These are phyloP conservation scores for Gaeumannomyces tritici DNA, from an alignment of 2,329 filamentous ascomycete species.

Conservation along the genomic window DNA sequence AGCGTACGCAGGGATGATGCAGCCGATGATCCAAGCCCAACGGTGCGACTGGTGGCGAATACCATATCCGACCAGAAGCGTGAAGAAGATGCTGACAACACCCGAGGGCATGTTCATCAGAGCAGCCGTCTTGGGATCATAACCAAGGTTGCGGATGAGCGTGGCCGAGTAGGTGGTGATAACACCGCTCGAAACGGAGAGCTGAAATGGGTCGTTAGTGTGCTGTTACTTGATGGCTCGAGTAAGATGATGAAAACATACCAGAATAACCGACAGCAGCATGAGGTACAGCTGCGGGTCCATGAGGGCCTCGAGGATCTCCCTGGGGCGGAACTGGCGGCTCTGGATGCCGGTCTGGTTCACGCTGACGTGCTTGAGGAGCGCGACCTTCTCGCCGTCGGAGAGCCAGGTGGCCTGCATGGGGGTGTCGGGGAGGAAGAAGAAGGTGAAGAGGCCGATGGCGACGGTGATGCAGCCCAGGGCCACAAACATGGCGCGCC, in stretches of 20 bases:
- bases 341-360: constrained; percentile 25
- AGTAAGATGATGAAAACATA: constrained; percentile 1
- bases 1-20: constrained; percentile 28
- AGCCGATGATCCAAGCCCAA: constrained; percentile 35
- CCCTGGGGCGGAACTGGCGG: constrained; percentile 8
- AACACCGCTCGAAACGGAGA: constrained; percentile 20
- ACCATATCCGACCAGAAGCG: constrained; percentile 35
- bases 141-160: constrained; percentile 12
- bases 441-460: constrained; percentile 17
- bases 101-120: constrained; percentile 9
- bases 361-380: constrained; percentile 20
- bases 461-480: constrained; percentile 19
- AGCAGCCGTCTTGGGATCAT: constrained; percentile 1
- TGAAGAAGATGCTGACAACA: constrained; percentile 36
- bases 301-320: constrained; percentile 10
- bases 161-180: constrained; percentile 9
- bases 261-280: constrained; percentile 11
- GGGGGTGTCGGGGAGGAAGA: constrained; percentile 23
- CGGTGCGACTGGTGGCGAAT: constrained; percentile 33
- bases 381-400: constrained; percentile 16
- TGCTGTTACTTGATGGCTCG: no score
- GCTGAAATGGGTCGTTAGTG: constrained; percentile 25
- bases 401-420: constrained; percentile 22
- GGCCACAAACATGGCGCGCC: constrained; percentile 16
- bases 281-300: constrained; percentile 14